Conservation (phyloP, 768 basidiomycete species). For the Rhizopogon rudus region DNA sequence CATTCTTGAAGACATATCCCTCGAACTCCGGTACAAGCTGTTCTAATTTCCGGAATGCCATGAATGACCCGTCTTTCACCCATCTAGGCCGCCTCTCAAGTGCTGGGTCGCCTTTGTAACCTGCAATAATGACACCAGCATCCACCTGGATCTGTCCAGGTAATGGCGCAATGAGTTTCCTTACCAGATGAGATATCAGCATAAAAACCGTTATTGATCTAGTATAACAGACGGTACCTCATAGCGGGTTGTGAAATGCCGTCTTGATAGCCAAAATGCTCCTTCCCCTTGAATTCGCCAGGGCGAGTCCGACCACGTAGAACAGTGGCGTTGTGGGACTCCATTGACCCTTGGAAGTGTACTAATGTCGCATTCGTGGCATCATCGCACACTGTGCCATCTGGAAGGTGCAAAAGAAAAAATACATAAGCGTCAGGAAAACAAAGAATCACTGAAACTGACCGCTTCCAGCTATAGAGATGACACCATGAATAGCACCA, state of each 20-base stretch:
- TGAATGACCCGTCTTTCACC: conserved; percentile 47
- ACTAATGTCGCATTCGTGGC: background rate
- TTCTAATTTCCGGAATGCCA: conserved; percentile 46
- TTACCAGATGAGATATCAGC: conserved; percentile 19
- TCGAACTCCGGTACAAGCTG: conserved; percentile 51
- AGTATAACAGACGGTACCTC: conserved; percentile 21
- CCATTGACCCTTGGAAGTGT: background rate
- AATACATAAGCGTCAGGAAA: background rate
- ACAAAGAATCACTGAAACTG: background rate
- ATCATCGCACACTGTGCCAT: background rate
- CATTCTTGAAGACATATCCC: conserved; percentile 35
- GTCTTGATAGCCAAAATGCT: conserved; percentile 54
- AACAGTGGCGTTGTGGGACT: background rate
- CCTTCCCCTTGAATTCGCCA: conserved; percentile 30
- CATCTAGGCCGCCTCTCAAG: conserved; percentile 31
- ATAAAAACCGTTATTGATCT: conserved; percentile 11
- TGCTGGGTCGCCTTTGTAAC: conserved; percentile 36
- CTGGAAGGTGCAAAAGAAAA: background rate
- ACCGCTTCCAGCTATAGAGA: conserved; percentile 1
- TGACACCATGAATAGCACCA: conserved; percentile 1
- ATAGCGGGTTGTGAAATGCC: conserved; percentile 46
- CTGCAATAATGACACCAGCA: conserved; percentile 40
- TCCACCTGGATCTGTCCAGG: conserved; percentile 29
- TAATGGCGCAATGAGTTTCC: conserved; percentile 21
- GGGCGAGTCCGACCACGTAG: conserved; percentile 37